phyloP scores from a whole-genome alignment of 1,284 basidiomycete species.

The Albatrellus sp. region DNA sequence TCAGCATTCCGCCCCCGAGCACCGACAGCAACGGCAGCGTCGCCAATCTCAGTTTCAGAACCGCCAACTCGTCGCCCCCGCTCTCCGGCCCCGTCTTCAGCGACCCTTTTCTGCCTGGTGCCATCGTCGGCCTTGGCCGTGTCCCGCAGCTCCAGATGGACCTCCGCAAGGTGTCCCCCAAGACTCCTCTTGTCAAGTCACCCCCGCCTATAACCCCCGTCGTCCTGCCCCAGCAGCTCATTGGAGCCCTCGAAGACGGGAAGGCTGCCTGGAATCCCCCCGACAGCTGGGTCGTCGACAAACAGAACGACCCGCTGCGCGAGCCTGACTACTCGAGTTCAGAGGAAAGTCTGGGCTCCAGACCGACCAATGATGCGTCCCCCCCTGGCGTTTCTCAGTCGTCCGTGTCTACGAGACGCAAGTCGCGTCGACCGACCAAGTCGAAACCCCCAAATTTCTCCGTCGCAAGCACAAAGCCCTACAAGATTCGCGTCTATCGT shows the following conservation, averaged over 20 bases:
- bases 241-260: conserved; percentile 14
- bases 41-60: conserved; percentile 9
- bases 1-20: conserved; percentile 25
- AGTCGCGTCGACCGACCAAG: conserved; percentile 6
- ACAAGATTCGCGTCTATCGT: conserved; percentile 67
- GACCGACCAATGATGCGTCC: conserved; percentile 10
- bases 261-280: conserved; percentile 39
- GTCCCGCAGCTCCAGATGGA: conserved; percentile 7
- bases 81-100: conserved; percentile 25
- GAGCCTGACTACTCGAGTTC: conserved; percentile 31
- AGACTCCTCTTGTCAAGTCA: conserved; percentile 16
- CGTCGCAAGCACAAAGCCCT: conserved; percentile 12
- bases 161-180: conserved; percentile 40
- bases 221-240: conserved; percentile 6
- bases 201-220: conserved; percentile 4
- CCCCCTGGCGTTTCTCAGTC: conserved; percentile 1
- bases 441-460: conserved; percentile 1
- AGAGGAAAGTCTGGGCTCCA: conserved; percentile 25
- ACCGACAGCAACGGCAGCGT: conserved; percentile 17
- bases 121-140: conserved; percentile 11
- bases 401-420: conserved; percentile 8
- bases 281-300: conserved; percentile 48
- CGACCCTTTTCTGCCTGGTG: conserved; percentile 26
- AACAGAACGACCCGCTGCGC: conserved; percentile 27
- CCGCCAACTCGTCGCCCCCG: conserved; percentile 12